Base-by-base conservation (phyloP, 176 grass and related monocot genomes). In the Bonia amplexicaulis region DNA sequence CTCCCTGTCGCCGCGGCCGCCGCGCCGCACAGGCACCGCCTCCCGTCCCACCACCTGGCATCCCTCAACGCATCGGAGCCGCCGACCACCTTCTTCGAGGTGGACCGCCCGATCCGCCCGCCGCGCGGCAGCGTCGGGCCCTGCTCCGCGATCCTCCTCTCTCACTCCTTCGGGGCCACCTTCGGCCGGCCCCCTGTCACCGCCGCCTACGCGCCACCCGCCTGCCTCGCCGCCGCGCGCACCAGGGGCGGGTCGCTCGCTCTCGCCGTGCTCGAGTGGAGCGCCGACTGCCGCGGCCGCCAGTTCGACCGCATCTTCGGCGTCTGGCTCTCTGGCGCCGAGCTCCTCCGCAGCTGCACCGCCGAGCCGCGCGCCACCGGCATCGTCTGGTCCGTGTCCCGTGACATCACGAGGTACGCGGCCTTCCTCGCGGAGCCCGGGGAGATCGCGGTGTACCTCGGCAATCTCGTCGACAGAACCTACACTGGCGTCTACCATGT, bases 281-380 rank as follows among this genome's bases (percentile, higher is more conserved):
- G 1, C 71, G 89, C 94, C 82, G 68, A 90, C 33, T 93, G 89
- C 83, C 87, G 81, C 1, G 91, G 94, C 33, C 57, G 84, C 16
- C 94, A 93, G 82, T 93, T 19, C 82, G 94, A 92, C 59, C 94
- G 89, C 51, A 88, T 93, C 85, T 93, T 97, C 67, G 91, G 94
- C 17, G 82, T 97, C 1, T 97, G 94, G 94, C 89, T 97, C 11
- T 91, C 54, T 26, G 91, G 94, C 76, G 89, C 82, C 11, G 94
- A 97, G 89, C 84, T 97, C 74, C 82, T 97, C 27, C 91, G 94
- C 42, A 79, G 91, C 35, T 88, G 91, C 69, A 42, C 41, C 8
- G 8, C 41, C 41, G 41, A 91, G 84, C 94, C 94, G 6, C 82
- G 90, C 27, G 53, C 84, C 29, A 63, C 60, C n/a, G 94, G 94